Evolutionary conservation across 345 rosid genomes (phyloP), one percentile per base, ranked within the genome.

Genomic region (Euphorbia peplus): DNA sequence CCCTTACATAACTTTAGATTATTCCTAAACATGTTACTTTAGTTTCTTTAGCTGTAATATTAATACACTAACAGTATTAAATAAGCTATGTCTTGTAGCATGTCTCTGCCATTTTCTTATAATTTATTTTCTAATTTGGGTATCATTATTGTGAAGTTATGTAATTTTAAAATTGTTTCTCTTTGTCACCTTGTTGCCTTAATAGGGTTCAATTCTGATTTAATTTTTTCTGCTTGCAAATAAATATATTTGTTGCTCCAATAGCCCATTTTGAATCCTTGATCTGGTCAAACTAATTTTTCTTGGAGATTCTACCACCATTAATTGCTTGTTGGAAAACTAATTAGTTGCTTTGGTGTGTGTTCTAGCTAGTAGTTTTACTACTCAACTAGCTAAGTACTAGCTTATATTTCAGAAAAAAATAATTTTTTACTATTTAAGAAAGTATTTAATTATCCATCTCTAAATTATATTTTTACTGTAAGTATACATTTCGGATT

Each of bases 31-130:
- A 19, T 60, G 63, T 68, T 19, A 22, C 32, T 63, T 69, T 29
- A 30, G 3, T 65, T 57, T 16, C 13, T 57, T 64, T 50, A 4
- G 42, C 7, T n/a, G 60, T 60, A n/a, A 15, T 5, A 47, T 37
- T 41, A 25, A n/a, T n/a, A n/a, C n/a, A n/a, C n/a, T n/a, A n/a
- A n/a, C n/a, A n/a, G n/a, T 39, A n/a, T 21, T 53, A 0, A 62
- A 6, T 21, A 41, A 69, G n/a, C n/a, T n/a, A n/a, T 72, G 81
- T 75, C 48, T 44, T 22, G 58, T 30, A 46, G 73, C 77, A 44
- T 75, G 73, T 69, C 70, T 54, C 63, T 54, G 53, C 66, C 69
- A 60, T 25, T 51, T 11, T 26, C 4, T 57, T 26, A n/a, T 60
- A 62, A 55, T 9, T 53, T 19, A 56, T 57, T 19, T 16, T 46